Base-by-base conservation (phyloP, 2,329 filamentous ascomycete species). In the Capronia americana region DNA sequence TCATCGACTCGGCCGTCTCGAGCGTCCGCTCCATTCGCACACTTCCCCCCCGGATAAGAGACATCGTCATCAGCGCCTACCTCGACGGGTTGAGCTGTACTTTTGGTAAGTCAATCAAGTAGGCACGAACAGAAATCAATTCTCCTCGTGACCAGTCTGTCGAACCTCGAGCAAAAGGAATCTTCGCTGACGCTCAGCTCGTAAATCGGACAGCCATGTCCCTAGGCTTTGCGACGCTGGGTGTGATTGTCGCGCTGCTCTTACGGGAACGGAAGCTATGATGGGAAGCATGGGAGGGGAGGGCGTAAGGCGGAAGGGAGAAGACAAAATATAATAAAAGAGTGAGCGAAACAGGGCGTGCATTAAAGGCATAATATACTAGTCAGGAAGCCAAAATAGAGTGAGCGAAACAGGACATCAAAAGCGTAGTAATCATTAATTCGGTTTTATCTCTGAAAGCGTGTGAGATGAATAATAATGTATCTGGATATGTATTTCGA, bases 1-100 rank as follows among this genome's bases (percentile, higher is more conserved):
- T 67, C 50, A 67, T 67, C 46, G 65, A 67, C 17, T 60, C 54
- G 14, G 61, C 65, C 48, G 24, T 67, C 17, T 67, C 65, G 28
- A 67, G 61, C 57, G 55, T 67, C 28, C 46, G 23, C 14, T 59
- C 61, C 20, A 65, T 67, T 30, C 44, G 51, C 3, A 12, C 53
- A 8, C 23, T 67, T 1, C 65, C 62, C 10, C 46, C 23, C 7
- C 38, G 26, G n/a, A 57, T 67, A 32, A 61, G 41, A 28, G 55
- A 44, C 3, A 46, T 67, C n/a, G 65, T 67, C 28, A 44, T 67
- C 24, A 24, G 46, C 7, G 65, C 57, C 20, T 67, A 67, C 51
- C 50, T 67, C 34, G 54, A 65, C 44, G 57, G 65, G 1, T 48
- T 67, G 30, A 65, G 10, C 28, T 65, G 56, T 51, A 67, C 65